Evolutionary conservation across 1,139 yeast species (phyloP), one percentile per base, ranked within the genome.

Genomic region (Pichia sp.): DNA sequence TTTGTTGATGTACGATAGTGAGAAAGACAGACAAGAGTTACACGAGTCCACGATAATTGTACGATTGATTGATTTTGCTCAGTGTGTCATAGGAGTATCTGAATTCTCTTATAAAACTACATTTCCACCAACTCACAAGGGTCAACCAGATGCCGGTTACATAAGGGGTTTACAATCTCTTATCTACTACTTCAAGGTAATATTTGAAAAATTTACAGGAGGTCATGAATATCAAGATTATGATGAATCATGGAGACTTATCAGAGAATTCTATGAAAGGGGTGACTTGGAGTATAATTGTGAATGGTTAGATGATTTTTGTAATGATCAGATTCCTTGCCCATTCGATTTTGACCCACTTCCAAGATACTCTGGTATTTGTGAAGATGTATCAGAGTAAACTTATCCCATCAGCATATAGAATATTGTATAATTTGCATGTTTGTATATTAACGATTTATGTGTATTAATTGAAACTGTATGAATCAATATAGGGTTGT

Each of bases 21-120:
- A 52, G n/a, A 52, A 47, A 3, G 59, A 61, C 31, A 55, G 52
- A 24, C 54, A 53, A 60, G 28, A 30, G 10, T 28, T 39, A 5
- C 35, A 40, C 6, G 40, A 39, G 22, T 52, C 57, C 2, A 52
- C 57, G 3, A 23, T 58, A n/a, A 55, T 64, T 45, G 77, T 91
- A 18, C 76, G 88, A 48, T 73, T 93, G 45, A 91, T 93, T 50
- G 99, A 93, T 64, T 93, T 93, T 69, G 97, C 97, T 1, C 95
- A 91, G 56, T 84, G 95, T 54, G 82, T 86, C 20, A 83, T 89
- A n/a, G 77, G 79, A 5, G 83, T 75, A 31, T 78, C 75, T 49
- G 59, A 60, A 12, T 53, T 61, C 22, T 63, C 70, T 4, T 58
- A 61, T 4, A 53, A 58, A 14, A 62, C 65, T 20, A 68, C 69